Base-by-base conservation (phyloP, 176 grass and related monocot species). In the Alloteropsis semialata region DNA sequence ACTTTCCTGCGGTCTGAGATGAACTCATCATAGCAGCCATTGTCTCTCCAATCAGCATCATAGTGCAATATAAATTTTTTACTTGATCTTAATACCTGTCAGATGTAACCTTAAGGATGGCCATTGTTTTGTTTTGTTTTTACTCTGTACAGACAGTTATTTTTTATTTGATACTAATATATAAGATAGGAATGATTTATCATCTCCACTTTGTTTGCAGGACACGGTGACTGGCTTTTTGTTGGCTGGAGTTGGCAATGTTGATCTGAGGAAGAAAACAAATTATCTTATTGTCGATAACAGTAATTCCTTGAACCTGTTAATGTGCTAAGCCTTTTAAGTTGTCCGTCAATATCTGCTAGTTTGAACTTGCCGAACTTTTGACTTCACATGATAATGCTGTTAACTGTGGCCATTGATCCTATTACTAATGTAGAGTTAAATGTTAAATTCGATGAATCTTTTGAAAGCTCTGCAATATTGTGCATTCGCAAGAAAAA, bases 251-350 rank as follows among this genome's bases (percentile, higher is more conserved):
- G 92, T 91, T 54, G 92, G 92, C 28, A 91, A 91, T 79, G 92
- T 94, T 63, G 92, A 94, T 75, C 8, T 94, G 25, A 86, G 92
- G 59, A 91, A 63, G 81, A 94, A 91, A 43, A 91, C 92, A 50
- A 94, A 94, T 70, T 94, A 91, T 66, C 89, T 94, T 55, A 89
- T 91, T 27, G 89, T 94, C 16, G 92, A 94, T 59, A 91, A 91
- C 61, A 94, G 92, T 94, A 94, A 60, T 71, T 66, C 79, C 79
- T 67, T 85, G n/a, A 29, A 51, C 72, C 71, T 82, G 24, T 45
- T 71, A 50, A 63, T 66, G 37, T 69, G 51, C 24, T 17, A 44
- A 70, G 67, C 22, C 9, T 28, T 16, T 53, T 72, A 29, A n/a
- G 72, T 66, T 59, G 0, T 77, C 18, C 37, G 63, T 69, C 21